phyloP scores from a whole-genome alignment of 108 stramenopile genomes.

The Cylindrotheca closterium region DNA sequence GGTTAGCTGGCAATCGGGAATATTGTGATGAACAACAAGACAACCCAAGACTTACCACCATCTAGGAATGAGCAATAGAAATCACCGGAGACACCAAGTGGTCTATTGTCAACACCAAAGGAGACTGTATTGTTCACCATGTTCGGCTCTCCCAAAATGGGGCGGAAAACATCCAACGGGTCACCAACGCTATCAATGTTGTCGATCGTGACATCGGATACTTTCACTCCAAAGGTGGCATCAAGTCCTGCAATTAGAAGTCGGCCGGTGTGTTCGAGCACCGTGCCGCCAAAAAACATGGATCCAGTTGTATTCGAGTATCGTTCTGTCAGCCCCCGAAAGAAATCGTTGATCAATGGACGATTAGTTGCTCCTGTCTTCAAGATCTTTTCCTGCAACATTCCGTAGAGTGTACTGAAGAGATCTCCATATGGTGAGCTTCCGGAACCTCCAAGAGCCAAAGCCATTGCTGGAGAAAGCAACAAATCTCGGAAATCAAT shows the following conservation, averaged over 20 bases:
- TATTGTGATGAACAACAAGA: not conserved
- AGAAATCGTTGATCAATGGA: slow-evolving; percentile 40
- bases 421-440: slow-evolving; percentile 50
- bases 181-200: slow-evolving; percentile 67
- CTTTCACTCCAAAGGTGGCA: slow-evolving; percentile 29
- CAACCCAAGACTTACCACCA: slow-evolving; percentile 24
- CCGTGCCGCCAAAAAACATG: slow-evolving; percentile 32
- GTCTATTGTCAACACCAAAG: slow-evolving; percentile 49
- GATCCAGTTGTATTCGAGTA: slow-evolving; percentile 48
- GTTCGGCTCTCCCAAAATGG: slow-evolving; percentile 33
- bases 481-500: slow-evolving; percentile 65
- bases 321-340: slow-evolving; percentile 29
- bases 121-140: slow-evolving; percentile 46
- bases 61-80: slow-evolving; percentile 31
- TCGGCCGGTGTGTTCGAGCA: slow-evolving; percentile 27
- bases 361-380: slow-evolving; percentile 31
- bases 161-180: slow-evolving; percentile 43
- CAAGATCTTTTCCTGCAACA: slow-evolving; percentile 35
- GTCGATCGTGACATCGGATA: slow-evolving; percentile 45
- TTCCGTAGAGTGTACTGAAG: slow-evolving; percentile 30
- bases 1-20: not conserved
- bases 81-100: slow-evolving; percentile 29
- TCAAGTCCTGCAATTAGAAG: slow-evolving; percentile 46
- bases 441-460: slow-evolving; percentile 34
- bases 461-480: slow-evolving; percentile 22